Conservation (phyloP, 179 eudicot genomes). For the Amaranthus tricolor region DNA sequence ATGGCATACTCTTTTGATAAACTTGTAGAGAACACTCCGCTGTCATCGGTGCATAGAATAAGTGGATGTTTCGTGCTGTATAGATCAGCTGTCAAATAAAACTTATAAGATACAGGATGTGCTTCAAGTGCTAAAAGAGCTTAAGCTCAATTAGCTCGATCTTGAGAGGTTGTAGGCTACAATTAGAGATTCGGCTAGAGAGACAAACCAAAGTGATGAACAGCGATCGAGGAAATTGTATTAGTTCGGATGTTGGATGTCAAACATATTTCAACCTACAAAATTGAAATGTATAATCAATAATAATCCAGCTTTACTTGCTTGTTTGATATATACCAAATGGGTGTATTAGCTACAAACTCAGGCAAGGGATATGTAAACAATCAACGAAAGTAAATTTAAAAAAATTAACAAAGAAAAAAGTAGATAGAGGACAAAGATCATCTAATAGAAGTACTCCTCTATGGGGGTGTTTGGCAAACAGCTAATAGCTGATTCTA, state of each 20-base stretch:
- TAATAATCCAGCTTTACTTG: not conserved
- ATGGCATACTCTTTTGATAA: constrained; percentile 67
- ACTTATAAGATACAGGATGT: not conserved
- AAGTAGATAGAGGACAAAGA: no score
- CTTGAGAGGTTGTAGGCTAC: not conserved
- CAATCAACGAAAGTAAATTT: no score
- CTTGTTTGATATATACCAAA: not conserved
- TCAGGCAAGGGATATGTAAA: no score
- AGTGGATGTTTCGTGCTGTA: constrained; percentile 70
- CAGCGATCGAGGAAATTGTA: constrained; percentile 68
- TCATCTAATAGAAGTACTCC: no score
- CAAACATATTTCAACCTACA: constrained; percentile 96
- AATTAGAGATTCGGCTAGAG: not conserved
- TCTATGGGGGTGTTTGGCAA: no score
- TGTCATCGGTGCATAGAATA: constrained; percentile 84
- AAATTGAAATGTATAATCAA: constrained; percentile 4
- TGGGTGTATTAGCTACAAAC: not conserved
- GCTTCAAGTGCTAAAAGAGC: not conserved
- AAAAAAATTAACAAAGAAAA: no score
- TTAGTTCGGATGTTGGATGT: constrained; percentile 87
- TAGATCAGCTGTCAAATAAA: constrained; percentile 55
- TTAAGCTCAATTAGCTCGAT: not conserved
- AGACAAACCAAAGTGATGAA: constrained; percentile 88
- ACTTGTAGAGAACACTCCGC: constrained; percentile 89
- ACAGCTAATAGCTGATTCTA: no score